phyloP scores from a whole-genome alignment of 352 stramenopile species.

The Pythium biforme region DNA sequence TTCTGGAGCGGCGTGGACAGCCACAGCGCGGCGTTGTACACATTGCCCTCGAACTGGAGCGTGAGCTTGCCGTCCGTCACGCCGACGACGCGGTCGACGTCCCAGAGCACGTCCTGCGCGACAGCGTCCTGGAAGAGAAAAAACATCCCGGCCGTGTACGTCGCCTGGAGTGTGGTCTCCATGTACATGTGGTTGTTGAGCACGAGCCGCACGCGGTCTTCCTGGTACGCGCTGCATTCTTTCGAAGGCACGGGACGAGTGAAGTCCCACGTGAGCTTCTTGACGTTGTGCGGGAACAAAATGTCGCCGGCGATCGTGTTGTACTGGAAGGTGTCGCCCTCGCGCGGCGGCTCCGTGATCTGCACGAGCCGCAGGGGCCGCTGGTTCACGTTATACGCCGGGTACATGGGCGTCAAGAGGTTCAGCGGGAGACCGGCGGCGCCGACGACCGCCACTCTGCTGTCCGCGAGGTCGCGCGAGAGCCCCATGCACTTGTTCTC shows the following conservation, averaged over 20 bases:
- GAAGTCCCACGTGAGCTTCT: constrained; percentile 4
- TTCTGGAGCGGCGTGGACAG: constrained; percentile 6
- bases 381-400: background rate
- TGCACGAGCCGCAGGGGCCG: constrained; percentile 9
- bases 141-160: constrained; percentile 17
- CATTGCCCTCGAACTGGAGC: constrained; percentile 9
- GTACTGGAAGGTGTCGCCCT: background rate
- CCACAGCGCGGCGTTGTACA: constrained; percentile 1
- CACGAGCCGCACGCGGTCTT: constrained; percentile 8
- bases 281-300: constrained; percentile 12
- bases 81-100: background rate
- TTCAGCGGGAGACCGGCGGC: background rate
- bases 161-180: constrained; percentile 12
- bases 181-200: constrained; percentile 23
- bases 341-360: constrained; percentile 7
- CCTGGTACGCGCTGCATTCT: constrained; percentile 1
- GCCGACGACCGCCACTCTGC: background rate
- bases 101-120: background rate
- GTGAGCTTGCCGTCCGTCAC: background rate
- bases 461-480: background rate
- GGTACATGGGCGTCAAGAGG: background rate
- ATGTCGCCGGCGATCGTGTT: constrained; percentile 6
- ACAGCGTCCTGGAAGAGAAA: constrained; percentile 21
- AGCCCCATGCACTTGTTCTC: constrained; percentile 1
- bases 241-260: background rate